Percentiles rank a stretch among this genome's conserved stretches.
Conservation (phyloP, 2,329 filamentous ascomycete species). For the Aspergillus ochraceus region DNA sequence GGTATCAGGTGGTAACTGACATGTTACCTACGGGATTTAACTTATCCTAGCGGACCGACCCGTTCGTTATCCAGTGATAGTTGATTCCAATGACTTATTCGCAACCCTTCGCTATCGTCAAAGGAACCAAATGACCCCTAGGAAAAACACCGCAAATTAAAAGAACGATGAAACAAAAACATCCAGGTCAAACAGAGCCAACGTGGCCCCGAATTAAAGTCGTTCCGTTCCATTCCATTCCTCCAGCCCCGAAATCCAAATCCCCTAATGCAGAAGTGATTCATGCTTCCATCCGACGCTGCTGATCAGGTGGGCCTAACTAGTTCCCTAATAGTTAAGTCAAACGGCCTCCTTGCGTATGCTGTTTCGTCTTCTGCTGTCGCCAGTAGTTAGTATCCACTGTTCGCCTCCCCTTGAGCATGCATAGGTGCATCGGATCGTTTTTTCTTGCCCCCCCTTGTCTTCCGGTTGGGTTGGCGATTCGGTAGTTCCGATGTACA, state of each 20-base stretch:
- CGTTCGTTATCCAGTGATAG: neutral
- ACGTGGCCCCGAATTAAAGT: neutral
- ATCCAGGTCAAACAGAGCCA: neutral
- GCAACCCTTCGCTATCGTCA: neutral
- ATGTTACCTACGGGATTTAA: neutral
- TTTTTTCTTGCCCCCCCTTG: neutral
- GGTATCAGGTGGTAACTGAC: neutral
- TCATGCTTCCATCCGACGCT: conserved; percentile 5
- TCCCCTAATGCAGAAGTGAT: neutral
- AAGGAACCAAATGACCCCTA: neutral
- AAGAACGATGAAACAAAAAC: neutral
- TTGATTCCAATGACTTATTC: no score
- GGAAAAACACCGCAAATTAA: neutral
- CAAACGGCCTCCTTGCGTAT: conserved; percentile 17
- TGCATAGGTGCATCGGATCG: neutral
- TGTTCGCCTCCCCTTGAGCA: neutral
- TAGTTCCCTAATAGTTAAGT: neutral
- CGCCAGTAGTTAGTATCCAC: neutral
- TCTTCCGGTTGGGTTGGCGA: neutral
- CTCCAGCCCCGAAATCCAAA: neutral
- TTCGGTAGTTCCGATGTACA: neutral
- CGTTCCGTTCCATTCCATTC: neutral
- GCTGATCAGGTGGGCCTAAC: conserved; percentile 9
- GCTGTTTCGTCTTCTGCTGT: neutral
- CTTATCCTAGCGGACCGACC: neutral